Percentiles rank a stretch among this genome's conserved stretches.
phyloP scores from a whole-genome alignment of 345 rosid species.

The Populus nigra region DNA sequence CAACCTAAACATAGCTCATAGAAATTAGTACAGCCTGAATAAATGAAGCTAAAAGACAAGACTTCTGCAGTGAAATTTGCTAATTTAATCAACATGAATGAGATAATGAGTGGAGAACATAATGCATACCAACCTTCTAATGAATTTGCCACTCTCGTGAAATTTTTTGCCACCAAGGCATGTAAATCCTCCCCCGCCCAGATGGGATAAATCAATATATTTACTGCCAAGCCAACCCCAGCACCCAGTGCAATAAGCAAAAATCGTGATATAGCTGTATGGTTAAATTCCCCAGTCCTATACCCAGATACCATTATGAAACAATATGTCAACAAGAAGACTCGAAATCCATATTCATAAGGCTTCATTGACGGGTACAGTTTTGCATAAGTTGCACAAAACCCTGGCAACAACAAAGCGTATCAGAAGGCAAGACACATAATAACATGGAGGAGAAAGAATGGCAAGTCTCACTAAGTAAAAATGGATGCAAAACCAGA shows the following conservation, averaged over 20 bases:
- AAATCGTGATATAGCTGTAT: constrained; percentile 73
- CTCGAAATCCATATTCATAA: constrained; percentile 88
- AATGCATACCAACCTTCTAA: constrained; percentile 61
- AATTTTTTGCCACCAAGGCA: constrained; percentile 77
- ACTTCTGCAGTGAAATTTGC: background rate
- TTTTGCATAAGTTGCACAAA: constrained; percentile 64
- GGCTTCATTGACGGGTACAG: constrained; percentile 83
- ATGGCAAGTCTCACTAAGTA: background rate
- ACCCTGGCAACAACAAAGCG: constrained; percentile 51
- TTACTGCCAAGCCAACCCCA: constrained; percentile 65
- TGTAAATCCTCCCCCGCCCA: constrained; percentile 99
- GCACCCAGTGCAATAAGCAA: constrained; percentile 87
- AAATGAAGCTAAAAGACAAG: background rate
- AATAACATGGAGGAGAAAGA: constrained; percentile 9
- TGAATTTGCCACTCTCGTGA: constrained; percentile 74
- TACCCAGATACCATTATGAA: constrained; percentile 79
- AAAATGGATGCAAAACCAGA: constrained; percentile 20
- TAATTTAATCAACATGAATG: background rate
- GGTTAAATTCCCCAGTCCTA: constrained; percentile 65
- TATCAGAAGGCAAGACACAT: constrained; percentile 13
- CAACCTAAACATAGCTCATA: constrained; percentile 46
- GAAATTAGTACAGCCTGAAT: constrained; percentile 16
- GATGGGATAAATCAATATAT: constrained; percentile 84
- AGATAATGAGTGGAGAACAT: background rate
- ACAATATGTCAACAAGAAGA: constrained; percentile 82